Percentiles rank a stretch among this genome's conserved stretches.
These are phyloP conservation scores for Amanita phalloides DNA, from an alignment of 768 basidiomycete species.

Conservation along the genomic window DNA sequence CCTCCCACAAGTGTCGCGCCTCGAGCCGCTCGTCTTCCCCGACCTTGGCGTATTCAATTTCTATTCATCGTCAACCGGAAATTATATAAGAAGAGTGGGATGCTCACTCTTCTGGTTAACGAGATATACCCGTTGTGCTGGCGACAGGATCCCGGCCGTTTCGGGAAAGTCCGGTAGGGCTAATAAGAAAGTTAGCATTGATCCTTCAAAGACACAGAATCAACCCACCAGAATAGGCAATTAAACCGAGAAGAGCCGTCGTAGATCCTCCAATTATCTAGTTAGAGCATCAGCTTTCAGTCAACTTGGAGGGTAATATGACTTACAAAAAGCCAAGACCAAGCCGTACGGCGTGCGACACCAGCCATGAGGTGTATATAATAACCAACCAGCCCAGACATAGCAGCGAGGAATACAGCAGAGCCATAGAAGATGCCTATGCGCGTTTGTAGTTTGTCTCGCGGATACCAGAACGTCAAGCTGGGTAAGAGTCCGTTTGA, in stretches of 20 bases:
- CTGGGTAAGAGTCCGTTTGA: constrained; percentile 16
- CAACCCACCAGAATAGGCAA: constrained; percentile 36
- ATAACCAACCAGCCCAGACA: constrained; percentile 49
- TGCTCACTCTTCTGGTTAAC: constrained; percentile 43
- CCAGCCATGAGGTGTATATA: constrained; percentile 44
- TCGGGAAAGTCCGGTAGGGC: constrained; percentile 53
- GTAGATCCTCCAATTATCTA: constrained; percentile 56
- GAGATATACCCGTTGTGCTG: constrained; percentile 45
- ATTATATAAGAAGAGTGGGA: not conserved
- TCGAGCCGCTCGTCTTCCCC: constrained; percentile 55
- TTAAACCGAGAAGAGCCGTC: constrained; percentile 44
- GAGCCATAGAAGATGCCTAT: constrained; percentile 58
- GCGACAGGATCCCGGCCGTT: constrained; percentile 50
- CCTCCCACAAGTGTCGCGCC: constrained; percentile 21
- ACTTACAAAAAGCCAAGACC: constrained; percentile 62
- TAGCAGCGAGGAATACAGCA: constrained; percentile 52
- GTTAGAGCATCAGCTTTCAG: not conserved
- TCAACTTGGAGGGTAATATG: not conserved
- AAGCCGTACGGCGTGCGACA: constrained; percentile 33
- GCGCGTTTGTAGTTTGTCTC: constrained; percentile 47
- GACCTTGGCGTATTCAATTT: constrained; percentile 44
- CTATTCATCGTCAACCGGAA: constrained; percentile 14
- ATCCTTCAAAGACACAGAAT: not conserved
- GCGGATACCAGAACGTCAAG: constrained; percentile 60
- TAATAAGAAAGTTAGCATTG: constrained; percentile 11